Base-by-base conservation (phyloP, 2,329 filamentous ascomycete genomes). In the Xylariaceae sp. region DNA sequence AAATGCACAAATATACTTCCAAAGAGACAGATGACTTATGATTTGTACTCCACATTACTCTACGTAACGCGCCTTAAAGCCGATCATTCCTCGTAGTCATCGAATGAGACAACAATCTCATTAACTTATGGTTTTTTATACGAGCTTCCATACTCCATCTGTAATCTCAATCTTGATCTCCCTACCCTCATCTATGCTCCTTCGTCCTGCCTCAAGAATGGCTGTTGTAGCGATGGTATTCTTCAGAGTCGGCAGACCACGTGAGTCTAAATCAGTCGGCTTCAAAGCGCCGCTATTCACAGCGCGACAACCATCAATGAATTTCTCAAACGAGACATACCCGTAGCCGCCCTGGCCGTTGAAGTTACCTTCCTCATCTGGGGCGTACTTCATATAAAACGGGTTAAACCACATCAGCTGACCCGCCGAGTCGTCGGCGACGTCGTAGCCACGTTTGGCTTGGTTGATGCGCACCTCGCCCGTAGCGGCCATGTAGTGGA, bases 321-420 rank as follows among this genome's bases (percentile, higher is more conserved):
- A 96, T 70, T 96, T 96, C 72, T 96, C 91, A 61, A 96, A 91
- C 17, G 86, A 93, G 47, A 95, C 80, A 68, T 96, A 96, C 25
- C 91, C 91, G 65, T 96, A 96, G 20, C 91, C 91, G 6, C 82
- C 85, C 71, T 95, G 91, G 27, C 91, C 91, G 44, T 82, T 83
- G 66, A 96, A 96, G 70, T 96, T 94, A 44, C 91, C 92, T 66
- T 95, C 88, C 71, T 95, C 91, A 61, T 95, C 90, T 17, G 91
- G 90, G 11, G 90, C 88, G 61, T 95, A 95, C 59, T 86, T 85
- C 89, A 94, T 95, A 70, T 94, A 94, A 69, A 94, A 94, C 64
- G 91, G 91, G 67, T 96, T 96, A 66, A 88, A 86, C 88, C 90
- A 95, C 63, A 85, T 78, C 50, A 95, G 68, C 63, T 83, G 78